phyloP scores from a whole-genome alignment of 2,329 filamentous ascomycete species.

The Fusarium subglutinans region DNA sequence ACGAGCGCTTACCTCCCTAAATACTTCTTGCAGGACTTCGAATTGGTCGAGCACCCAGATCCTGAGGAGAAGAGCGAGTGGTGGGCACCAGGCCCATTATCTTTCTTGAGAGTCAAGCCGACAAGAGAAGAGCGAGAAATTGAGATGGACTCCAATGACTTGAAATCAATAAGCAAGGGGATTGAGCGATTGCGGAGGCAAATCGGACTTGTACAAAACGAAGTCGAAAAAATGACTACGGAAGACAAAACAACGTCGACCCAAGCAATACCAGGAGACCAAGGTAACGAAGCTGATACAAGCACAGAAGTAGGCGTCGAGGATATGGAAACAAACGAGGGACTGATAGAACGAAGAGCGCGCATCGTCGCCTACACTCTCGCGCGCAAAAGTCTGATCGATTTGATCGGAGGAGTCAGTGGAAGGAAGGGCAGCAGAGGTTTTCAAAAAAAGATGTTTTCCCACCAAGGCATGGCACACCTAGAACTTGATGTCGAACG shows the following conservation, averaged over 20 bases:
- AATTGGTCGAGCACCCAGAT: slow-evolving; percentile 63
- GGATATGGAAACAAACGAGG: not conserved
- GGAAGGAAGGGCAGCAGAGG: not conserved
- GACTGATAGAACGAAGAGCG: slow-evolving; percentile 9
- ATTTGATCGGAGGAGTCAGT: slow-evolving; percentile 27
- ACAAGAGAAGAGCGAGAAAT: not conserved
- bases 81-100: slow-evolving; percentile 62
- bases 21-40: slow-evolving; percentile 72
- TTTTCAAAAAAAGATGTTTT: slow-evolving; percentile 20
- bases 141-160: not conserved
- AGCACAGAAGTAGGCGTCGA: not conserved
- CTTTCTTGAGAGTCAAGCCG: slow-evolving; percentile 42
- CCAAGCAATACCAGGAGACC: not conserved
- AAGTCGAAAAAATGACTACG: not conserved
- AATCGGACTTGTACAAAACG: not conserved
- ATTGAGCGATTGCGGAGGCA: not conserved
- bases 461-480: slow-evolving; percentile 42
- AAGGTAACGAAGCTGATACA: not conserved
- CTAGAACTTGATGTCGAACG: not conserved
- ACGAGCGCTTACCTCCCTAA: slow-evolving; percentile 62
- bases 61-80: slow-evolving; percentile 62
- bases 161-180: not conserved
- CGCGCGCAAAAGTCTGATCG: slow-evolving; percentile 44
- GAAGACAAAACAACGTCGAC: not conserved
- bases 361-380: slow-evolving; percentile 40